Evolutionary conservation across 2,329 filamentous ascomycete genomes (phyloP), one percentile per base, ranked within the genome.

Genomic region (Graphiopsis chlorocephala): DNA sequence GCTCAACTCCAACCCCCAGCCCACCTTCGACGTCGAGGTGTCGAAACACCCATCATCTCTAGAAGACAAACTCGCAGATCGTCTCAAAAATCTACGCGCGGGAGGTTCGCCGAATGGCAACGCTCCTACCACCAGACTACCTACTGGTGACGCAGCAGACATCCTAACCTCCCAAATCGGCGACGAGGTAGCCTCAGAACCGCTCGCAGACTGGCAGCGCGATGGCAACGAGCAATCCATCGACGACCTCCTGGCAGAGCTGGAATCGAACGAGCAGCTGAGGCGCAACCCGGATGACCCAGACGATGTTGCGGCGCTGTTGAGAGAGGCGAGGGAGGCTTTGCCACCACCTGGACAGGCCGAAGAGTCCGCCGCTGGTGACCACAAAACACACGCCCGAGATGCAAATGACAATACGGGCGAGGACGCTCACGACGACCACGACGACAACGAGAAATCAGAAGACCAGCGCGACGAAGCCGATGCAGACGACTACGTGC

Each of bases 401-500:
- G 45, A 61, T 7, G 10, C n/a, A 38, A 33, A 65, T 20, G 60
- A 63, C 2, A 35, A 42, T 4, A 12, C 35, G 25, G 57, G 20
- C 14, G 48, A 61, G n/a, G 57, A 61, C 25, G 52, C 8, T 20
- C 7, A 66, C 20, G 29, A 62, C 1, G 66, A 50, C 26, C 35
- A 45, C 17, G 60, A 61, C 2, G 20, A 65, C 25, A 52, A 66
- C 15, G 64, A 66, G 3, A 68, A 70, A 42, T 55, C 53, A 2
- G 66, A 73, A 61, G 75, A 76, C 47, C 58, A 70, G 48, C 66
- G 68, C 33, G 76, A 77, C 50, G 74, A 77, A 55, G 66, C 75
- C 67, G 80, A 80, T 58, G 79, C 80, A 12, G 78, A 82, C 42
- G 80, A 82, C 23, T 77, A 82, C 23, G 79, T 83, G 42, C 76